Conservation (phyloP, 805 yeast species). For the Candida chauliodis region DNA sequence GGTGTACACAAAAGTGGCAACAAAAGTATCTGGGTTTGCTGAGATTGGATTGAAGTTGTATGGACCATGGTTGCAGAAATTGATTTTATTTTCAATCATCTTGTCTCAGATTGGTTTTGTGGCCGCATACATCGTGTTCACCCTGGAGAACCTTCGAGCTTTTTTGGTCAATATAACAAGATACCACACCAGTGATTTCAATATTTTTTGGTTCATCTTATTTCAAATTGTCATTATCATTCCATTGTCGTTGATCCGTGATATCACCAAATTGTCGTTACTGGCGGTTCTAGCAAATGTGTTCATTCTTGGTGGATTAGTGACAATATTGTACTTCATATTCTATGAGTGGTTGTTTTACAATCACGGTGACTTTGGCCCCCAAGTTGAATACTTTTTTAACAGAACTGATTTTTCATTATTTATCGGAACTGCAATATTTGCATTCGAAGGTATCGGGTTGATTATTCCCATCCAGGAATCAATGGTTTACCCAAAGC, state of each 20-base stretch:
- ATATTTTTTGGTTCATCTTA: slow-evolving; percentile 43
- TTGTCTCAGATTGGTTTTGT: slow-evolving; percentile 77
- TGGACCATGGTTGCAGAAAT: slow-evolving; percentile 61
- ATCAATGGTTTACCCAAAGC: slow-evolving; percentile 72
- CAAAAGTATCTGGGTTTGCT: slow-evolving; percentile 72
- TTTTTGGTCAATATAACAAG: slow-evolving; percentile 52
- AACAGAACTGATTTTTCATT: slow-evolving; percentile 61
- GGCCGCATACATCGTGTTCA: slow-evolving; percentile 77
- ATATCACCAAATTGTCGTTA: slow-evolving; percentile 69
- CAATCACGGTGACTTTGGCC: slow-evolving; percentile 34
- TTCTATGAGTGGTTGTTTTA: slow-evolving; percentile 38
- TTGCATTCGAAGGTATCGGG: slow-evolving; percentile 88
- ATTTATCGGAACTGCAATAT: slow-evolving; percentile 79
- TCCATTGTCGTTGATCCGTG: slow-evolving; percentile 71
- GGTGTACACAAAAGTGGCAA: slow-evolving; percentile 53
- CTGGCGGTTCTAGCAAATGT: slow-evolving; percentile 71
- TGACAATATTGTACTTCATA: slow-evolving; percentile 59
- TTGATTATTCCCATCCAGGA: slow-evolving; percentile 78
- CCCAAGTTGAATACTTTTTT: slow-evolving; percentile 47
- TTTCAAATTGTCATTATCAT: slow-evolving; percentile 56
- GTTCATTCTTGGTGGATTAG: slow-evolving; percentile 62
- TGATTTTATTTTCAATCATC: slow-evolving; percentile 62
- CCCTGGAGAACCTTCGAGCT: slow-evolving; percentile 68
- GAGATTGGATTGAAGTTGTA: slow-evolving; percentile 66
- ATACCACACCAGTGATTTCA: slow-evolving; percentile 34